A percentile compares a stretch with the other conserved stretches of the same genome.
phyloP scores from a whole-genome alignment of 139 green algal species.

The Tetradesmus obliquus region DNA sequence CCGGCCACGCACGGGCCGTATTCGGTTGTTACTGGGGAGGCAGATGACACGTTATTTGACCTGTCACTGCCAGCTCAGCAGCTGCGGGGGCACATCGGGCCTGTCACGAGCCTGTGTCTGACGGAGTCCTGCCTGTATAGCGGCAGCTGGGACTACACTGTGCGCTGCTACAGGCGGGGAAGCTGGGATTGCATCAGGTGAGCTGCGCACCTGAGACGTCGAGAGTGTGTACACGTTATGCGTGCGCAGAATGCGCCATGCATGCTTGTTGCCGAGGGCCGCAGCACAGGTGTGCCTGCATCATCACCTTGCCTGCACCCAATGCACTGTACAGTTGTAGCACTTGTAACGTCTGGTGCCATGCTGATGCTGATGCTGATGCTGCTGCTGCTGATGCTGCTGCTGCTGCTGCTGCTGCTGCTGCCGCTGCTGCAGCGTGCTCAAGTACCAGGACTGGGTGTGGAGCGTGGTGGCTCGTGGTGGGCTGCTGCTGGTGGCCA shows the following conservation, averaged over 20 bases:
- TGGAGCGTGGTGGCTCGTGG: slow-evolving; percentile 54
- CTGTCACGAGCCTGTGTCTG: slow-evolving; percentile 67
- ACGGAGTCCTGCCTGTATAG: slow-evolving; percentile 46
- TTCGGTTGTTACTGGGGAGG: slow-evolving; percentile 16
- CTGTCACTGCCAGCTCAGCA: slow-evolving; percentile 46
- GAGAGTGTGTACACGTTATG: too few species aligned
- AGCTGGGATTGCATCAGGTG: slow-evolving; percentile 24
- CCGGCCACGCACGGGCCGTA: not conserved
- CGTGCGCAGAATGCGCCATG: too few species aligned
- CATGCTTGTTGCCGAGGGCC: too few species aligned
- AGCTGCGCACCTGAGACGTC: not conserved
- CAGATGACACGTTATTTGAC: slow-evolving; percentile 59
- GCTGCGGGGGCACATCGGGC: slow-evolving; percentile 71
- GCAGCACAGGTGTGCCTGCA: not conserved
- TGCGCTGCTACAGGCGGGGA: slow-evolving; percentile 63
- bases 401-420: not conserved
- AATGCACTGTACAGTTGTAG: too few species aligned
- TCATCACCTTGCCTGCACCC: not conserved
- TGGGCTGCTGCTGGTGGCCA: slow-evolving; percentile 59
- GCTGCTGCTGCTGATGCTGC: not conserved
- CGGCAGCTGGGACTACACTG: slow-evolving; percentile 55
- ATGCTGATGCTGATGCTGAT: not conserved
- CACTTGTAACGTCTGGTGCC: too few species aligned
- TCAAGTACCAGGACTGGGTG: slow-evolving; percentile 79
- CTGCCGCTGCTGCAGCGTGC: slow-evolving; percentile 40